Percentiles rank a stretch among this genome's conserved stretches.
These are phyloP conservation scores for Phialemonium atrogriseum DNA, from an alignment of 2,329 filamentous ascomycete genomes.

Conservation along the genomic window DNA sequence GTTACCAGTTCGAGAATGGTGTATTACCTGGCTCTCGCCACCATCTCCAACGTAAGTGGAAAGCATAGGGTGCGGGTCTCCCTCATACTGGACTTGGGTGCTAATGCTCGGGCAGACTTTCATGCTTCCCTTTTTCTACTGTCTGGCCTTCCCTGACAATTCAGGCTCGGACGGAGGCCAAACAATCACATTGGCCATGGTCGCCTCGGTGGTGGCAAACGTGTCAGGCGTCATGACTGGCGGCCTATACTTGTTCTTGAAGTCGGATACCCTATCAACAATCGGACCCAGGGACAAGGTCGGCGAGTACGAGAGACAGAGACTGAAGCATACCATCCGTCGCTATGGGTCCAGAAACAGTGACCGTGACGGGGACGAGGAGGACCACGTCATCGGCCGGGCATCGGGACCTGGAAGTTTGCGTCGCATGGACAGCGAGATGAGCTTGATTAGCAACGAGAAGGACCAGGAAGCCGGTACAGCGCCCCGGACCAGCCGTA, in stretches of 20 bases:
- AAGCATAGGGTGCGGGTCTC: neutral
- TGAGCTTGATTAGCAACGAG: constrained; percentile 21
- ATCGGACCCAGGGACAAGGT: constrained; percentile 40
- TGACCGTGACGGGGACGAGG: constrained; percentile 19
- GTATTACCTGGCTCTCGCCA: constrained; percentile 53
- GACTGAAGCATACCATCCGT: constrained; percentile 34
- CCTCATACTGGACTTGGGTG: neutral
- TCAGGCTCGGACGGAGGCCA: constrained; percentile 23
- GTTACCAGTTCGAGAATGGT: constrained; percentile 61
- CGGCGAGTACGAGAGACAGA: constrained; percentile 36
- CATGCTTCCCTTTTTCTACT: constrained; percentile 56
- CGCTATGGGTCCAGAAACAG: constrained; percentile 12
- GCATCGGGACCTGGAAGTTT: constrained; percentile 19
- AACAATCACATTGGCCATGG: constrained; percentile 46
- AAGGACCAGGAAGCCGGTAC: constrained; percentile 24
- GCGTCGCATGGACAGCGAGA: constrained; percentile 24
- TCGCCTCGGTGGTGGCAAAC: constrained; percentile 58
- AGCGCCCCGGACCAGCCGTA: constrained; percentile 14
- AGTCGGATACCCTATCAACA: constrained; percentile 51
- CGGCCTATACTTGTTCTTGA: constrained; percentile 58
- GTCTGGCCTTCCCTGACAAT: constrained; percentile 37
- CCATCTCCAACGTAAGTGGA: constrained; percentile 48
- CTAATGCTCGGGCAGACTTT: constrained; percentile 32
- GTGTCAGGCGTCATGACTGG: constrained; percentile 58
- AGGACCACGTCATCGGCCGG: constrained; percentile 26